Evolutionary conservation across 768 basidiomycete species (phyloP).

Genomic region (Kwoniella dendrophila): DNA sequence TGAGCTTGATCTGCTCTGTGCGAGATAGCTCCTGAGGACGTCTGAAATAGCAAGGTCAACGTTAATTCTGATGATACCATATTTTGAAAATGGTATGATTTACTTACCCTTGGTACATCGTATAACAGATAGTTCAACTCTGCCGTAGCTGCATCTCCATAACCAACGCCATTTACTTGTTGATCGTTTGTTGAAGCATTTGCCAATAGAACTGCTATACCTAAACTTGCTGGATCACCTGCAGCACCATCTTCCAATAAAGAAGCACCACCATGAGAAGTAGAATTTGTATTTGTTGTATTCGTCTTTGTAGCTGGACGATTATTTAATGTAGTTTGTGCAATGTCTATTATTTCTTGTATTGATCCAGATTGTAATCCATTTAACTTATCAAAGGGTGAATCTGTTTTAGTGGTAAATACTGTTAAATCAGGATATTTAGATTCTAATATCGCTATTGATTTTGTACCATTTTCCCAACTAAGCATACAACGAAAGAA

Average conservation of each 20-base stretch:
- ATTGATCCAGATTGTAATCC: conserved; percentile 31
- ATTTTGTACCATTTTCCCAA: conserved; percentile 54
- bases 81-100: background rate
- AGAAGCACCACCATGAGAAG: conserved; percentile 18
- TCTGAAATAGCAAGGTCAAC: conserved; percentile 19
- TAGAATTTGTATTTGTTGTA: conserved; percentile 7
- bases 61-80: background rate
- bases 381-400: conserved; percentile 31
- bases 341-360: conserved; percentile 42
- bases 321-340: conserved; percentile 45
- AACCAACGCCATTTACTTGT: conserved; percentile 45
- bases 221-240: conserved; percentile 54
- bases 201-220: conserved; percentile 45
- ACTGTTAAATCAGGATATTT: conserved; percentile 47
- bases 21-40: conserved; percentile 58
- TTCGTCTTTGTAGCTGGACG: conserved; percentile 28
- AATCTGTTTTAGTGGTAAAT: conserved; percentile 36
- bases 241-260: conserved; percentile 50
- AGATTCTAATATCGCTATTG: conserved; percentile 49
- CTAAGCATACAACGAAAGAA: conserved; percentile 13
- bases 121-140: conserved; percentile 50
- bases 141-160: conserved; percentile 43
- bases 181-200: conserved; percentile 33
- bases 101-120: conserved; percentile 49
- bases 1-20: conserved; percentile 56